Base-by-base conservation (phyloP, 169 alveolate genomes). In the Cryptosporidium canis region DNA sequence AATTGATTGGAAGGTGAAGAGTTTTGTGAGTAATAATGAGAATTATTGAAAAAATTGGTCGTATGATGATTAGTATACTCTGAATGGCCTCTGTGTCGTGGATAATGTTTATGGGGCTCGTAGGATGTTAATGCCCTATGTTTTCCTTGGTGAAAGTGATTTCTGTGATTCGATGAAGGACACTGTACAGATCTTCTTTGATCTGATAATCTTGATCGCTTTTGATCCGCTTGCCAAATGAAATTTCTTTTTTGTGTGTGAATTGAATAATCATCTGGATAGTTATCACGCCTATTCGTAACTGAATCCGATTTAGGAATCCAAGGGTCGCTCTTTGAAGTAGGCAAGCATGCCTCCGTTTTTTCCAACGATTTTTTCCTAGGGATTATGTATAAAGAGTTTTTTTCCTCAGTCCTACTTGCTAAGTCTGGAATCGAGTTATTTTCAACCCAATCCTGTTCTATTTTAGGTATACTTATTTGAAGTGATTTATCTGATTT, bases 281-380 rank as follows among this genome's bases (percentile, higher is more conserved):
- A 45, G 37, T 14, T 41, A 9, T 56, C 71, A 18, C 55, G 45
- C 29, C 11, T 56, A 16, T 7, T 77, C 18, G 41, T 0, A 35
- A 14, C 37, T 12, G 68, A 37, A 55, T 77, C 87, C 1, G 87
- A 77, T 1, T 43, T 39, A 16, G 87, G 87, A 41, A 61, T 33
- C 87, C 87, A 77, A 21, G 87, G 87, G 27, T 77, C 87, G 1
- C 87, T 37, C 47, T 63, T 77, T 21, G 71, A 44, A 5, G 72
- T 58, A 39, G 45, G 64, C 2, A 45, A 8, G 12, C n/a, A 7
- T 11, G 44, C 16, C 21, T 11, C 65, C 0, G 24, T 27, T 6
- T 5, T 31, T 3, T 77, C 87, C 5, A 41, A 7, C 14, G 35
- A 37, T 61, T 58, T 77, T 5, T 56, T 77, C 18, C 37, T 77